Conservation (phyloP, 805 yeast species). For the Metschnikowia colocasiae region DNA sequence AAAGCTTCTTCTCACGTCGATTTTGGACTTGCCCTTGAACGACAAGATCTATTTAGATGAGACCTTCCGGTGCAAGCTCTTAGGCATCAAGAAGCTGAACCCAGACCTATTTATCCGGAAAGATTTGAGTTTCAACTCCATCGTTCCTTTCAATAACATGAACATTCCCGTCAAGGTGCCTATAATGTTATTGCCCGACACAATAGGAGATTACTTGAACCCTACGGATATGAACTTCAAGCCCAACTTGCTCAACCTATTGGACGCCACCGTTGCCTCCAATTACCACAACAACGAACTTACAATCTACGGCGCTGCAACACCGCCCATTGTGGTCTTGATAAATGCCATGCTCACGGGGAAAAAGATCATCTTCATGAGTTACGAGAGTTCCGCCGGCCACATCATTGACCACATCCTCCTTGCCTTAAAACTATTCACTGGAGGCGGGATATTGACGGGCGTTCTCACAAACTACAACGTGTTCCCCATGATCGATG, state of each 20-base stretch:
- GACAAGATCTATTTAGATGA: slow-evolving; percentile 41
- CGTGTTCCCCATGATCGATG: slow-evolving; percentile 59
- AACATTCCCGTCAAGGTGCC: slow-evolving; percentile 45
- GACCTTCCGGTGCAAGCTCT: slow-evolving; percentile 32
- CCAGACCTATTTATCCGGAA: slow-evolving; percentile 39
- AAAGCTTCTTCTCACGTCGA: slow-evolving; percentile 38
- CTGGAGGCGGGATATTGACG: slow-evolving; percentile 41
- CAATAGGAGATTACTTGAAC: slow-evolving; percentile 42
- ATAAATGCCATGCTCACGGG: slow-evolving; percentile 39
- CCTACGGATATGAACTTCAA: slow-evolving; percentile 45
- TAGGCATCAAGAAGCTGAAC: slow-evolving; percentile 28
- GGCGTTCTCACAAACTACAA: slow-evolving; percentile 36
- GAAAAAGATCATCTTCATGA: slow-evolving; percentile 36
- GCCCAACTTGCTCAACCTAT: slow-evolving; percentile 32
- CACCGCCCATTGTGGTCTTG: slow-evolving; percentile 43
- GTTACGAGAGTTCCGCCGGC: slow-evolving; percentile 39
- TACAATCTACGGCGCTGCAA: slow-evolving; percentile 49
- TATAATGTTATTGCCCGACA: slow-evolving; percentile 38
- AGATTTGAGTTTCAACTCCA: slow-evolving; percentile 40
- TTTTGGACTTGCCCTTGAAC: slow-evolving; percentile 40
- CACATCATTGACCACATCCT: slow-evolving; percentile 40
- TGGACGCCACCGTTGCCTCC: slow-evolving; percentile 34
- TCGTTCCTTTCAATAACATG: slow-evolving; percentile 37
- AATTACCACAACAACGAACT: slow-evolving; percentile 42
- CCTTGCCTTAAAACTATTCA: slow-evolving; percentile 40